Evolutionary conservation across 495 filamentous ascomycete genomes (phyloP).

Genomic region (Aspergillus diversus): DNA sequence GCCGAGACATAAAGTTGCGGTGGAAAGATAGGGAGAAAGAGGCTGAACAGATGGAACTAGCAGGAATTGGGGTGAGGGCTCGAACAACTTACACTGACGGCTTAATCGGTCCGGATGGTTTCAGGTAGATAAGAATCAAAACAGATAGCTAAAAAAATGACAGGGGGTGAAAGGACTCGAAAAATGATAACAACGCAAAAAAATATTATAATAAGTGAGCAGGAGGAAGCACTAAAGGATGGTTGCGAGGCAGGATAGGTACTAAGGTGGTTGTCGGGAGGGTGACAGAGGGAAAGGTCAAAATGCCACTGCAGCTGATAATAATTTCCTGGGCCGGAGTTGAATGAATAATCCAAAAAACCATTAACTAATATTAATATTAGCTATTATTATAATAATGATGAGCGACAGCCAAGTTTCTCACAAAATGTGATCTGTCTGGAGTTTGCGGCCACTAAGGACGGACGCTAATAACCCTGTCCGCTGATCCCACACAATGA

Average conservation of each 20-base stretch:
- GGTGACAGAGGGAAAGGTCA: too few species aligned
- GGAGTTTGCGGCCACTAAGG: conserved; percentile 18
- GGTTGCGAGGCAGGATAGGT: background rate
- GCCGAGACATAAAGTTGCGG: conserved; percentile 29
- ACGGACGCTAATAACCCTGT: conserved; percentile 7
- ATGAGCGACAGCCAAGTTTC: background rate
- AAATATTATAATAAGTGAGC: conserved; percentile 4
- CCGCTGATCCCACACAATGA: conserved; percentile 4
- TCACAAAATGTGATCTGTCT: conserved; percentile 9
- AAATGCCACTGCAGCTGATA: too few species aligned
- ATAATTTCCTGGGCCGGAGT: too few species aligned
- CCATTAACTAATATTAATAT: background rate
- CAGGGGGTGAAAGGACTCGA: background rate
- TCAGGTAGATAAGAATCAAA: background rate
- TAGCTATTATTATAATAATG: background rate
- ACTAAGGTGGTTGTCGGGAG: background rate
- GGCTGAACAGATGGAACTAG: conserved; percentile 14
- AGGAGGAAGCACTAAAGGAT: conserved; percentile 5
- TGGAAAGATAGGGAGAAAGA: conserved; percentile 9
- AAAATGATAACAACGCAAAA: conserved; percentile 1
- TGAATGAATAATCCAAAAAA: background rate
- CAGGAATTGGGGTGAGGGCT: conserved; percentile 11
- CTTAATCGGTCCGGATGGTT: background rate
- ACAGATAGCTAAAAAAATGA: background rate
- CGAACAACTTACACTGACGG: conserved; percentile 11